A percentile compares a stretch with the other conserved stretches of the same genome.
Conservation (phyloP, 1,284 basidiomycete species). For the Ganoderma meredithae region DNA sequence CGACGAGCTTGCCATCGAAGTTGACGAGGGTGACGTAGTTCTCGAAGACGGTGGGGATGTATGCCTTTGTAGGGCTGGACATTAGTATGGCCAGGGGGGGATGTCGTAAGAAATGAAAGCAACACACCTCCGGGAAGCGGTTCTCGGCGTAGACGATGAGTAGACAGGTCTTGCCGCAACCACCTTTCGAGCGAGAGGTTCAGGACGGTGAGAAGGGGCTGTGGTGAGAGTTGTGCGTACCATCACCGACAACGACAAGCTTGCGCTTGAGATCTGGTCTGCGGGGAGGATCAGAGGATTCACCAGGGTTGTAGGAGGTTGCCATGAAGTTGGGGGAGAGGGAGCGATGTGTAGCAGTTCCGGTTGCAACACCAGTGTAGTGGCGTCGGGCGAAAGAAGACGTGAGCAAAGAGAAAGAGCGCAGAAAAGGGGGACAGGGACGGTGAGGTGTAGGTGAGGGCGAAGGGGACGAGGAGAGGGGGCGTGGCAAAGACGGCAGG, state of each 20-base stretch:
- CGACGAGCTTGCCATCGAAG: constrained; percentile 90
- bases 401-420: neutral
- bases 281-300: constrained; percentile 43
- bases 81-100: neutral
- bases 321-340: constrained; percentile 20
- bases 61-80: constrained; percentile 64
- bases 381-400: neutral
- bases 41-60: constrained; percentile 98
- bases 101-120: too few species aligned
- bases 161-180: constrained; percentile 90
- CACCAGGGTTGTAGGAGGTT: constrained; percentile 30
- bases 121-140: constrained; percentile 91
- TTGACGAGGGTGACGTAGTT: constrained; percentile 94
- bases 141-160: constrained; percentile 97
- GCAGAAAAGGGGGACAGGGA: neutral
- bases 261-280: constrained; percentile 88
- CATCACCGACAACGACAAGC: constrained; percentile 90
- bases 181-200: constrained; percentile 51
- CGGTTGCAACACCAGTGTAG: neutral
- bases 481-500: neutral
- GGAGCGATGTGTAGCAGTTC: neutral
- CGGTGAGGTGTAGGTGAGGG: neutral
- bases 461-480: neutral
- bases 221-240: constrained; percentile 56
- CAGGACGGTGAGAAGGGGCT: constrained; percentile 33